A percentile compares a stretch with the other conserved stretches of the same genome.
These are phyloP conservation scores for Colletotrichum trifolii DNA, from an alignment of 2,329 filamentous ascomycete species.

Conservation along the genomic window DNA sequence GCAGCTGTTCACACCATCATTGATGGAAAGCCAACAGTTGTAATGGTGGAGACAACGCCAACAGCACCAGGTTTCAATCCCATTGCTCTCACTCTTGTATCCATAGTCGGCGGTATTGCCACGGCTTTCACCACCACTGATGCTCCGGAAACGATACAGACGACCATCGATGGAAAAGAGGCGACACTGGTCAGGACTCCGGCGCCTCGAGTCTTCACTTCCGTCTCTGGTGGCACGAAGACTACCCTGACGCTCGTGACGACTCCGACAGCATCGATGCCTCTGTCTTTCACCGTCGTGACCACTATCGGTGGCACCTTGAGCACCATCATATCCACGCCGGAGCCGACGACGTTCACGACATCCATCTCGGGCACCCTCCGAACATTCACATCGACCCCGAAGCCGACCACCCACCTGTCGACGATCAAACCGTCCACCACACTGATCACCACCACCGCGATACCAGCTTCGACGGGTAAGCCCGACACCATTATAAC, in stretches of 20 bases:
- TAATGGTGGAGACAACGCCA: constrained; percentile 38
- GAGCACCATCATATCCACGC: constrained; percentile 26
- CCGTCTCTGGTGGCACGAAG: constrained; percentile 41
- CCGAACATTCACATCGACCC: constrained; percentile 45
- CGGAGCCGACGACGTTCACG: constrained; percentile 38
- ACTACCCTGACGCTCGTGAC: constrained; percentile 42
- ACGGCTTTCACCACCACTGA: constrained; percentile 40
- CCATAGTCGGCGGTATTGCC: constrained; percentile 41
- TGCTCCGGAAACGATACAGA: constrained; percentile 39
- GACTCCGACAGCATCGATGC: constrained; percentile 41
- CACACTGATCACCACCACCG: constrained; percentile 40
- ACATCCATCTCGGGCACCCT: constrained; percentile 43
- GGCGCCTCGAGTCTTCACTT: constrained; percentile 40
- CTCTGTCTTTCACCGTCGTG: constrained; percentile 39
- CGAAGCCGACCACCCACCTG: constrained; percentile 39
- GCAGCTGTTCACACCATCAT: constrained; percentile 29
- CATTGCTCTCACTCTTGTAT: constrained; percentile 40
- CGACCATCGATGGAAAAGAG: constrained; percentile 40
- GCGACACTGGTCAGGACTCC: constrained; percentile 41
- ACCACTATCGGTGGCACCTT: constrained; percentile 42
- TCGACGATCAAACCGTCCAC: constrained; percentile 41
- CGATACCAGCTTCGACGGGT: constrained; percentile 16
- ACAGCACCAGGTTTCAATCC: constrained; percentile 39
- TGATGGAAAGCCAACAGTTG: constrained; percentile 34
- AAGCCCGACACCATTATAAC: constrained; percentile 34